A percentile compares a stretch with the other conserved stretches of the same genome.
Evolutionary conservation across 2,329 filamentous ascomycete genomes (phyloP).

Genomic region (Neocatenulostroma microsporum): DNA sequence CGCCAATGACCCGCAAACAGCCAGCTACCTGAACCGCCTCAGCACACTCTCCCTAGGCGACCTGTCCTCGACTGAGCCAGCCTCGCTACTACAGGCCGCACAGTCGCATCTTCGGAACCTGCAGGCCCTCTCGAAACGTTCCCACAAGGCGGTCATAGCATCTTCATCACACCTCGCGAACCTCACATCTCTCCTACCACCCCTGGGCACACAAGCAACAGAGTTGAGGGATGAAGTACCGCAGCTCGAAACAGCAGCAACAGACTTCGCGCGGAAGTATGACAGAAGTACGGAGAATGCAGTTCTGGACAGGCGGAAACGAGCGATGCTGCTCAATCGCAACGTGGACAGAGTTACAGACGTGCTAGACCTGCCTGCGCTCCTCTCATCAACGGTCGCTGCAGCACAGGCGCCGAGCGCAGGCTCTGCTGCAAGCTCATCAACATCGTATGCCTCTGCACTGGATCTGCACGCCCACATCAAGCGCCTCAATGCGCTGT

Average conservation of each 20-base stretch:
- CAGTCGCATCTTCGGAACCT: constrained; percentile 76
- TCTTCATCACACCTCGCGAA: constrained; percentile 72
- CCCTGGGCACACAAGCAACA: constrained; percentile 56
- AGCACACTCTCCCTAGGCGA: constrained; percentile 67
- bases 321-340: constrained; percentile 69
- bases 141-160: constrained; percentile 73
- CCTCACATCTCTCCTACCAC: constrained; percentile 63
- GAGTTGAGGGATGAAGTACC: constrained; percentile 67
- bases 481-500: constrained; percentile 71
- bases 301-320: constrained; percentile 64
- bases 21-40: constrained; percentile 68
- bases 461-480: constrained; percentile 93
- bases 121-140: constrained; percentile 81
- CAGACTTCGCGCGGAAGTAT: constrained; percentile 75
- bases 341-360: constrained; percentile 88
- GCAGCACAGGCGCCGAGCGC: constrained; percentile 40
- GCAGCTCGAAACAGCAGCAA: constrained; percentile 67
- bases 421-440: constrained; percentile 38
- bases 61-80: constrained; percentile 66
- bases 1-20: constrained; percentile 46
- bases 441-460: constrained; percentile 71
- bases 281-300: constrained; percentile 58
- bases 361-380: constrained; percentile 77
- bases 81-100: constrained; percentile 69
- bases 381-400: constrained; percentile 71